Conservation (phyloP, 1,284 basidiomycete species). For the Sanguinoderma infundibulare region DNA sequence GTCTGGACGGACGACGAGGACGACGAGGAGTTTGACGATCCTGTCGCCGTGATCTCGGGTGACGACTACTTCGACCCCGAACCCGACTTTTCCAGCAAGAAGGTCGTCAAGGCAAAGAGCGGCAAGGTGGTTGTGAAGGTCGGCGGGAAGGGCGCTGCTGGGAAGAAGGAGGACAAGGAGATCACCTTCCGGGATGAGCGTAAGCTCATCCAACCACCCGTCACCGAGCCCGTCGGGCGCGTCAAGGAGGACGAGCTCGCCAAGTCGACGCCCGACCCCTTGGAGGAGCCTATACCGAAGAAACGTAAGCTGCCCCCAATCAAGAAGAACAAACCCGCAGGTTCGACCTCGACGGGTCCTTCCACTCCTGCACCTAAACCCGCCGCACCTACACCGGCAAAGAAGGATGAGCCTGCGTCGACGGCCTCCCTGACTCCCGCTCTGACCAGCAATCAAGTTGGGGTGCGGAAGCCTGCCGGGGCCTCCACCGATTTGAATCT, state of each 20-base stretch:
- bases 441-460: conserved; percentile 26
- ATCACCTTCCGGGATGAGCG: conserved; percentile 46
- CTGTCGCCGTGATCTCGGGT: conserved; percentile 18
- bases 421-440: conserved; percentile 22
- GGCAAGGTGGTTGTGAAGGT: conserved; percentile 27
- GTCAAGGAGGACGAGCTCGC: conserved; percentile 11
- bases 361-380: conserved; percentile 35
- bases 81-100: conserved; percentile 21
- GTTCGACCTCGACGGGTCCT: conserved; percentile 34
- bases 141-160: conserved; percentile 17
- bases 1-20: conserved; percentile 33
- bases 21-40: conserved; percentile 21
- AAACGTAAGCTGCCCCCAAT: conserved; percentile 73
- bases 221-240: neutral
- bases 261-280: conserved; percentile 7
- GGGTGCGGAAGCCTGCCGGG: conserved; percentile 41
- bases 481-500: conserved; percentile 65
- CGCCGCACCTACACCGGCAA: conserved; percentile 24
- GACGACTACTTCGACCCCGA: conserved; percentile 31
- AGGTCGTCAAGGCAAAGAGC: conserved; percentile 17
- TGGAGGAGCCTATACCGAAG: conserved; percentile 42
- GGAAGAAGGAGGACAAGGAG: conserved; percentile 36
- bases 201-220: conserved; percentile 28
- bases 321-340: conserved; percentile 66
- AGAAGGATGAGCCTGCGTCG: conserved; percentile 23